phyloP scores from a whole-genome alignment of 2,329 filamentous ascomycete genomes.

The Alternaria sp. region DNA sequence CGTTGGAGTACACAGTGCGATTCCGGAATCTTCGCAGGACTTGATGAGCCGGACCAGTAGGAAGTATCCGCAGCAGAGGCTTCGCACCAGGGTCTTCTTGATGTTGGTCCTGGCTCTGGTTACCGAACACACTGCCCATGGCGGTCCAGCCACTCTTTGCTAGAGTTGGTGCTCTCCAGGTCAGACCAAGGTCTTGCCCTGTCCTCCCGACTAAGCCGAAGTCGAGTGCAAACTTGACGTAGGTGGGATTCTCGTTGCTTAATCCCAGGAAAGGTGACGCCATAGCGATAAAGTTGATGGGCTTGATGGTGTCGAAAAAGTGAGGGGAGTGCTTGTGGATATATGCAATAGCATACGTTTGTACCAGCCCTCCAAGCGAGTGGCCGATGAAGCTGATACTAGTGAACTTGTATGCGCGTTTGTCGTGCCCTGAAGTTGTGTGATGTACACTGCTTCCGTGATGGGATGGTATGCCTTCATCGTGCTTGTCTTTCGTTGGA shows the following conservation, averaged over 20 bases:
- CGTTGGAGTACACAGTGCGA: conserved; percentile 93
- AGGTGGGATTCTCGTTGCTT: conserved; percentile 97
- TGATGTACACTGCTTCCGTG: conserved; percentile 69
- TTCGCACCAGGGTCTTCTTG: conserved; percentile 81
- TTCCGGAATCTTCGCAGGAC: conserved; percentile 89
- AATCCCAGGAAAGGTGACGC: conserved; percentile 89
- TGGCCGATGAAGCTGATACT: conserved; percentile 96
- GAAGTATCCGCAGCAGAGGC: conserved; percentile 85
- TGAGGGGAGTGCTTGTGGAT: conserved; percentile 94
- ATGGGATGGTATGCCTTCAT: conserved; percentile 62
- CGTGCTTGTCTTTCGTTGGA: conserved; percentile 51
- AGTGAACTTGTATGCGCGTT: conserved; percentile 80
- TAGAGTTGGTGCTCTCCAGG: conserved; percentile 89
- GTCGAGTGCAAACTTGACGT: conserved; percentile 95
- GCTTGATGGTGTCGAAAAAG: conserved; percentile 87
- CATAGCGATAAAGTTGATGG: conserved; percentile 88
- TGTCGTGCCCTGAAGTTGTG: conserved; percentile 54
- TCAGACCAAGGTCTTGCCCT: conserved; percentile 92
- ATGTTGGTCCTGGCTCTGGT: conserved; percentile 63
- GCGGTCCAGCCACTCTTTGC: conserved; percentile 88
- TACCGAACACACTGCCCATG: conserved; percentile 81
- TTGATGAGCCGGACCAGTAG: conserved; percentile 88
- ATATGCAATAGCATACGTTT: conserved; percentile 95
- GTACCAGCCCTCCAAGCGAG: conserved; percentile 87
- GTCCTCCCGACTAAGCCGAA: conserved; percentile 96